Conservation (phyloP, 2,329 filamentous ascomycete species). For the Fusarium verrucosum region DNA sequence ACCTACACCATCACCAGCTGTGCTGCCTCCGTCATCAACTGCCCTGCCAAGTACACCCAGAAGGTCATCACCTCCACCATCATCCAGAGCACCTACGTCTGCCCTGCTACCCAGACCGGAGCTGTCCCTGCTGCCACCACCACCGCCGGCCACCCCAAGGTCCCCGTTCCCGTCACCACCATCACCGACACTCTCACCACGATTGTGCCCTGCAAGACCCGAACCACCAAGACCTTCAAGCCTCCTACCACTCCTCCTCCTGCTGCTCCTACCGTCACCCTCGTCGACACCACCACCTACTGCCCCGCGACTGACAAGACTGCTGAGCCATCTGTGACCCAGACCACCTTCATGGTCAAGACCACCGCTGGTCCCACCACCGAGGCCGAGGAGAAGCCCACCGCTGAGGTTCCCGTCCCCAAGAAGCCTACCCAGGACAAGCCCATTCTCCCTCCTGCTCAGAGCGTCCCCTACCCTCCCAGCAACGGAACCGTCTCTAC, state of each 20-base stretch:
- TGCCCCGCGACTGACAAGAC: constrained; percentile 23
- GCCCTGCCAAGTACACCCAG: constrained; percentile 50
- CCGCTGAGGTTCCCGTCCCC: background rate
- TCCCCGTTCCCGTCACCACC: constrained; percentile 31
- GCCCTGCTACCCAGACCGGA: constrained; percentile 36
- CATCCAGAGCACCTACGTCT: constrained; percentile 34
- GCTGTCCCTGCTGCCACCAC: constrained; percentile 18
- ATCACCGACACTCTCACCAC: constrained; percentile 42
- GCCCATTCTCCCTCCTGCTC: constrained; percentile 3
- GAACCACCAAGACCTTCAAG: constrained; percentile 40
- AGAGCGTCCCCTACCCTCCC: constrained; percentile 22
- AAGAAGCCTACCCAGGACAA: constrained; percentile 16
- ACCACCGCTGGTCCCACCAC: constrained; percentile 13
- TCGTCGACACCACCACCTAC: constrained; percentile 36
- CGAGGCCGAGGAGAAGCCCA: constrained; percentile 2
- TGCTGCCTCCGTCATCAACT: constrained; percentile 51
- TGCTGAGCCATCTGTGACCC: background rate
- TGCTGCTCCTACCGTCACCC: constrained; percentile 36
- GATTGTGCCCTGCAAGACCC: constrained; percentile 40
- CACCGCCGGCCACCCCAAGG: background rate
- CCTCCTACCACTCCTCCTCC: constrained; percentile 30
- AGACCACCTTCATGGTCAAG: constrained; percentile 6
- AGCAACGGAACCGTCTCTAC: constrained; percentile 28
- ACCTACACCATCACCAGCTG: constrained; percentile 50
- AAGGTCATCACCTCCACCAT: constrained; percentile 45